phyloP scores from a whole-genome alignment of 352 stramenopile species.

The Globisporangium solare region DNA sequence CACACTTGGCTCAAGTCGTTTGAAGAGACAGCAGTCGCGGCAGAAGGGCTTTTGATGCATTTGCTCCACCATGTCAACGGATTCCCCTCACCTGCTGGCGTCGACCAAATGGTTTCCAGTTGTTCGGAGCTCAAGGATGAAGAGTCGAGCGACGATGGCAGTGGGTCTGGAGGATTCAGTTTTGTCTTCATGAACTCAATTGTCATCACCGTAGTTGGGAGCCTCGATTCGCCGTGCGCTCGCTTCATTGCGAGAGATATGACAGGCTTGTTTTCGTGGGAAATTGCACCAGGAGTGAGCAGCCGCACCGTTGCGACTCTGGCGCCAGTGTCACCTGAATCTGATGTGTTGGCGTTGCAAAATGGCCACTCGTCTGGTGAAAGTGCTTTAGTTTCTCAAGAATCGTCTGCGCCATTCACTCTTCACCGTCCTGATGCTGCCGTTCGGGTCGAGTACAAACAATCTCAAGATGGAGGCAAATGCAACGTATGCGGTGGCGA shows the following conservation, averaged over 20 bases:
- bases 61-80: slow-evolving; percentile 84
- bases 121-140: slow-evolving; percentile 63
- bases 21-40: slow-evolving; percentile 78
- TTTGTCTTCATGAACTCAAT: slow-evolving; percentile 89
- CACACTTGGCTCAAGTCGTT: slow-evolving; percentile 78
- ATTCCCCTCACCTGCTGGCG: slow-evolving; percentile 74
- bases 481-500: slow-evolving; percentile 49
- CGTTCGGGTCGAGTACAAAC: slow-evolving; percentile 63
- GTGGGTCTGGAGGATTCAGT: slow-evolving; percentile 40
- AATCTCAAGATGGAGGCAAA: slow-evolving; percentile 23
- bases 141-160: slow-evolving; percentile 19
- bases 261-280: slow-evolving; percentile 83
- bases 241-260: slow-evolving; percentile 82
- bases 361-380: slow-evolving; percentile 1
- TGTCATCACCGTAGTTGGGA: slow-evolving; percentile 80
- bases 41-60: slow-evolving; percentile 80
- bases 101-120: slow-evolving; percentile 82
- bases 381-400: slow-evolving; percentile 9
- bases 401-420: slow-evolving; percentile 17
- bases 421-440: slow-evolving; percentile 38
- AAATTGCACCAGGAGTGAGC: slow-evolving; percentile 48
- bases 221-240: slow-evolving; percentile 66
- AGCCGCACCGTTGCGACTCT: neutral
- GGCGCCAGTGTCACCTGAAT: neutral
- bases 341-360: neutral